Conservation (phyloP, 2,329 filamentous ascomycete species). For the Fusarium nematophilum region DNA sequence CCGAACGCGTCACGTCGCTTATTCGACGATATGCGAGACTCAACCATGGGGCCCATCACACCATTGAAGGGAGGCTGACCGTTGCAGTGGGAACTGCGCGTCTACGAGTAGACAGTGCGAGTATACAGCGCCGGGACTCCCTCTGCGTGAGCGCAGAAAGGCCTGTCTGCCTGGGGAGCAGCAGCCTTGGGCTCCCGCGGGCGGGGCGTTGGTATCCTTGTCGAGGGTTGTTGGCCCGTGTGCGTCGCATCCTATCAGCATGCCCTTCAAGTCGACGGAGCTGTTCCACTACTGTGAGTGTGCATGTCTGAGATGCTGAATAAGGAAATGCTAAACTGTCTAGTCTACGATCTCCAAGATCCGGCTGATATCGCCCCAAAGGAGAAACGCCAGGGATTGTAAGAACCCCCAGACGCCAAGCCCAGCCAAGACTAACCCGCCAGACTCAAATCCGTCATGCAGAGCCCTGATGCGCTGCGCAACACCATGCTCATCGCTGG, state of each 20-base stretch:
- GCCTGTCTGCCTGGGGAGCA: conserved; percentile 33
- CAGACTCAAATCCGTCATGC: conserved; percentile 22
- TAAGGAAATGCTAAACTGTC: background rate
- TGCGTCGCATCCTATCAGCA: conserved; percentile 18
- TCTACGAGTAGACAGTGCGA: conserved; percentile 9
- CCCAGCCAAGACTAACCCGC: background rate
- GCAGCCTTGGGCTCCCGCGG: conserved; percentile 23
- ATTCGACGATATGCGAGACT: no score
- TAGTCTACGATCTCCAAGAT: conserved; percentile 13
- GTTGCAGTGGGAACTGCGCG: conserved; percentile 26
- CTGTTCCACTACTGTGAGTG: conserved; percentile 38
- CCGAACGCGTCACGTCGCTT: no score
- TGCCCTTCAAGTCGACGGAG: conserved; percentile 38
- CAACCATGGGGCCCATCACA: no score
- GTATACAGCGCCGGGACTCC: conserved; percentile 15
- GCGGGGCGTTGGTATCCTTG: conserved; percentile 1
- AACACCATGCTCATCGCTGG: conserved; percentile 36
- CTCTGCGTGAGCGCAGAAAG: conserved; percentile 35
- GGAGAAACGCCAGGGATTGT: conserved; percentile 9
- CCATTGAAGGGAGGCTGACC: no score
- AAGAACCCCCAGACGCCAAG: background rate
- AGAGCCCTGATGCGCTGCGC: conserved; percentile 30
- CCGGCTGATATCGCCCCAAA: conserved; percentile 4
- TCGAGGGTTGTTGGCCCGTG: conserved; percentile 12
- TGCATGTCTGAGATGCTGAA: no score